Base-by-base conservation (phyloP, 108 stramenopile genomes). In the Nannochloropsis oceanica region DNA sequence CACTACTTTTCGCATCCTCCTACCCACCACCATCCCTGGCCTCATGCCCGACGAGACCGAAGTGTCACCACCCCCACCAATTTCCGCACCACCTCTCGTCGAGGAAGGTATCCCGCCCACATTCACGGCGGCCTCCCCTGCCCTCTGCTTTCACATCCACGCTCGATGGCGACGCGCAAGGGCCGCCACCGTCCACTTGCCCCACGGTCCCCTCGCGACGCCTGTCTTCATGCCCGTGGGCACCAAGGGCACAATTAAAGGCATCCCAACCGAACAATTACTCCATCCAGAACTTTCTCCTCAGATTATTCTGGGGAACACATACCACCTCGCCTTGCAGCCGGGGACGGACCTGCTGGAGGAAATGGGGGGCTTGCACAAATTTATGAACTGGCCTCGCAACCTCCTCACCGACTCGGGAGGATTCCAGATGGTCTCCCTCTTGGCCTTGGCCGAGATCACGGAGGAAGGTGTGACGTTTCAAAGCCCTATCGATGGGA, bases 191-290 rank as follows among this genome's bases (percentile, higher is more conserved):
- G 81, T 92, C 42, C 81, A 79, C 26, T 59, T 92, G 79, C 91
- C 90, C 13, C 95, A 95, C 84, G 93, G 95, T 25, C 91, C 92
- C 5, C 95, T 99, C 27, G 85, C 90, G 18, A 97, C 97, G 27
- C 98, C 98, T 8, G 93, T 97, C 24, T 99, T 99, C 94, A 97
- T 97, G 98, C 98, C 98, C 0, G 98, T 99, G n/a, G 98, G 98
- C 43, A 99, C 98, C 79, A 97, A 97, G 87, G 98, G 96, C 73
- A 94, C 95, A 14, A 90, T 99, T 82, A 99, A 99, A 83, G 95
- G 95, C 44, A 81, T 97, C 24, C 85, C 94, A 2, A 85, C 94
- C 10, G 81, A 89, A 43, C 96, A 99, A 83, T 90, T 99, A 79
- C 44, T 88, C 9, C 89, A 89, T 80, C 12, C 12, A 25, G 80